Base-by-base conservation (phyloP, 2,329 filamentous ascomycete species). In the Daldinia eschscholtzii region DNA sequence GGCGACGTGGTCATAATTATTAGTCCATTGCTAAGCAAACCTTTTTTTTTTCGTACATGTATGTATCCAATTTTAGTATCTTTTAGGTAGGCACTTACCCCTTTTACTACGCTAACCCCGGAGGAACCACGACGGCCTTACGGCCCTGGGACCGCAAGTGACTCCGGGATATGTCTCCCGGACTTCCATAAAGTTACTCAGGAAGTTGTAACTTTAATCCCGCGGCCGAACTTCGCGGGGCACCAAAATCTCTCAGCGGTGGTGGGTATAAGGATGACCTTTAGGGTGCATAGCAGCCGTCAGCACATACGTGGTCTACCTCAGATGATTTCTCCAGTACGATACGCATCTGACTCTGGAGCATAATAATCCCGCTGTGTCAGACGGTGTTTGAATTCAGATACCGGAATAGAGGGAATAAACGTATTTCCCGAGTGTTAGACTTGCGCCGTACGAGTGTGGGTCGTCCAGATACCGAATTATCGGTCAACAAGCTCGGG, bases 361-460 rank as follows among this genome's bases (percentile, higher is more conserved):
- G 56, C 26, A n/a, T 15, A 50, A 68, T 66, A 69, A 71, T 53
- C 59, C 39, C 41, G 61, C 55, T 56, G 59, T 23, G 66, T 69
- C 59, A 69, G 66, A 69, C 69, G 66, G 69, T 30, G 61, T 71
- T 71, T 71, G 66, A 59, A 57, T 35, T 48, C 69, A 71, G 60
- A 71, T 26, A 18, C 69, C 69, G 69, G 28, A 28, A 55, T 26
- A 65, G 41, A 44, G 37, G 33, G 33, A 18, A 48, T 53, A 26
- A 60, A 44, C 26, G 42, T 4, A 41, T 53, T 30, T 26, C 23
- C 57, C 48, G 50, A 53, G 18, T 28, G 61, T 70, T 62, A 57
- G 42, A 62, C 53, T 58, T 35, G 41, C n/a, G 48, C 53, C 52
- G 56, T 62, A 44, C 48, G 41, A 15, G 58, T 57, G 65, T 56